Evolutionary conservation across 2,329 filamentous ascomycete genomes (phyloP).

Genomic region (Boeremia lycopersici): DNA sequence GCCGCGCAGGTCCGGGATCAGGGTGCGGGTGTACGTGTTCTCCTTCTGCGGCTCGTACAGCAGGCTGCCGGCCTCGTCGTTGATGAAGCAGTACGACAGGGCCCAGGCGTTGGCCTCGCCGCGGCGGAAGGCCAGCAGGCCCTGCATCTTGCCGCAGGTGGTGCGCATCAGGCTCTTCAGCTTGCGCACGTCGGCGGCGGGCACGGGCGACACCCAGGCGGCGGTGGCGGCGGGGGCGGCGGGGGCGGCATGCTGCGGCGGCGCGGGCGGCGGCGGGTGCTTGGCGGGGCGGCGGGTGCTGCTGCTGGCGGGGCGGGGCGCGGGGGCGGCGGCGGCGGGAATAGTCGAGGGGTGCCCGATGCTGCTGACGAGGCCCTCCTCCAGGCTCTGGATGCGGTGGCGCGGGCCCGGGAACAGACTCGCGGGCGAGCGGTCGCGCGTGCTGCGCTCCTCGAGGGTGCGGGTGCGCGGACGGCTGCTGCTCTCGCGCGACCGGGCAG

Average conservation of each 20-base stretch:
- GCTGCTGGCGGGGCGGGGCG: constrained; percentile 12
- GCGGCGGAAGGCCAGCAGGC: constrained; percentile 74
- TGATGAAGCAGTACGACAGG: constrained; percentile 75
- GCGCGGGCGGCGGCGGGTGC: constrained; percentile 33
- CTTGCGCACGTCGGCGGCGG: constrained; percentile 72
- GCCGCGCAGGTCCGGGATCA: constrained; percentile 76
- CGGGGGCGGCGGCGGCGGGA: constrained; percentile 23
- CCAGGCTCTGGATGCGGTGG: constrained; percentile 61
- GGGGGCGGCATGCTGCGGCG: constrained; percentile 16
- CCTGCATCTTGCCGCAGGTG: constrained; percentile 78
- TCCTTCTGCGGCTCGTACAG: constrained; percentile 75
- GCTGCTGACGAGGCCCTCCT: constrained; percentile 49
- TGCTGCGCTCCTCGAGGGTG: constrained; percentile 55
- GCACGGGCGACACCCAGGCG: constrained; percentile 48
- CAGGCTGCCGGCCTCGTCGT: constrained; percentile 74
- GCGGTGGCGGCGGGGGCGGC: constrained; percentile 35
- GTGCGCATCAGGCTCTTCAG: constrained; percentile 78
- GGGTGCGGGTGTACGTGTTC: constrained; percentile 64
- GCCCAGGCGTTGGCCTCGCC: constrained; percentile 69
- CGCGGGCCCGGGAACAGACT: constrained; percentile 56
- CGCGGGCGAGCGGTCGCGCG: constrained; percentile 50
- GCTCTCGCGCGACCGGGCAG: constrained; percentile 59
- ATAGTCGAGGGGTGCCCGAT: constrained; percentile 51
- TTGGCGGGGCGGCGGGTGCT: constrained; percentile 20
- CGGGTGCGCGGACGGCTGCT: constrained; percentile 55